Evolutionary conservation across 768 basidiomycete species (phyloP).

Genomic region (Nidula microcarpa): DNA sequence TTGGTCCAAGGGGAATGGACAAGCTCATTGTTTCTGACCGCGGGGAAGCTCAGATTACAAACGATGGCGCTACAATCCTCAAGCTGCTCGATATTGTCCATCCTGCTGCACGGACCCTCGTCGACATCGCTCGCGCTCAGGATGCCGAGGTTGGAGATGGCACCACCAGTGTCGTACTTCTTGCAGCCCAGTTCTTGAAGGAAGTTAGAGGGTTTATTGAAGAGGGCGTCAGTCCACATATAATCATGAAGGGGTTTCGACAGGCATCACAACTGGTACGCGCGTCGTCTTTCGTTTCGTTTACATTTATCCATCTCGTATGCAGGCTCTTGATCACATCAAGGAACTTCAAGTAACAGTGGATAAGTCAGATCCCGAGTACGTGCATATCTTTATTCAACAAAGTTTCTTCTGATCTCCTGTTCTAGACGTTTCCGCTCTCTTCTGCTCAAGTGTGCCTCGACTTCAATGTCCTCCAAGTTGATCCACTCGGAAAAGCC

Average conservation of each 20-base stretch:
- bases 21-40: constrained; percentile 93
- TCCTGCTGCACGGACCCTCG: constrained; percentile 95
- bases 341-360: constrained; percentile 87
- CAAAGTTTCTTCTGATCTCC: constrained; percentile 1
- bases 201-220: constrained; percentile 90
- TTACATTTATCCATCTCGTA: constrained; percentile 6
- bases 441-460: constrained; percentile 92
- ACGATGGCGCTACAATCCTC: constrained; percentile 98
- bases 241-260: constrained; percentile 96
- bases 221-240: constrained; percentile 95
- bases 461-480: constrained; percentile 99
- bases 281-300: constrained; percentile 9
- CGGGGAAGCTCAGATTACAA: constrained; percentile 97
- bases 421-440: constrained; percentile 80
- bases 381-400: constrained; percentile 22
- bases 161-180: constrained; percentile 91
- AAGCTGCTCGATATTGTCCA: constrained; percentile 97
- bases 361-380: constrained; percentile 90
- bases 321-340: constrained; percentile 80
- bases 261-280: constrained; percentile 82
- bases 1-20: constrained; percentile 99
- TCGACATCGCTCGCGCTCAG: constrained; percentile 97
- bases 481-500: constrained; percentile 98
- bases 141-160: constrained; percentile 99
- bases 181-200: constrained; percentile 93